A percentile compares a stretch with the other conserved stretches of the same genome.
phyloP scores from a whole-genome alignment of 441 rosid species.

The Viola pubescens region DNA sequence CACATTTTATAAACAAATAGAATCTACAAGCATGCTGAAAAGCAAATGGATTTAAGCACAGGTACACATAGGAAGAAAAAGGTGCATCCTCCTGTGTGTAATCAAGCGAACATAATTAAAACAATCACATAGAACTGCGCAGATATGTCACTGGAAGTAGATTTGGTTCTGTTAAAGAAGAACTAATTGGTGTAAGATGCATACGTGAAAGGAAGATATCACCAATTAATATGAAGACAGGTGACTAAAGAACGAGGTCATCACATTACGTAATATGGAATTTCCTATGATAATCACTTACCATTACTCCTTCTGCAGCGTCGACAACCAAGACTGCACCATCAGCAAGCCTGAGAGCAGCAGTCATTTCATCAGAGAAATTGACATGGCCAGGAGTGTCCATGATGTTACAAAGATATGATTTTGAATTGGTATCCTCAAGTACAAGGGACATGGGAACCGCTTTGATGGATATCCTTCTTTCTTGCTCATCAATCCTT shows the following conservation, averaged over 20 bases:
- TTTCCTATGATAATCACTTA: slow-evolving; percentile 5
- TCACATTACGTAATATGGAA: no score
- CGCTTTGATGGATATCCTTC: slow-evolving; percentile 88
- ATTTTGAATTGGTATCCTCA: slow-evolving; percentile 86
- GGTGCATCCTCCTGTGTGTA: no score
- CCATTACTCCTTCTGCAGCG: slow-evolving; percentile 91
- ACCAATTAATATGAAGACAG: no score
- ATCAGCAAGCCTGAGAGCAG: slow-evolving; percentile 85
- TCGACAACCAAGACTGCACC: slow-evolving; percentile 93
- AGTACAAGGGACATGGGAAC: slow-evolving; percentile 94
- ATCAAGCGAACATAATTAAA: no score
- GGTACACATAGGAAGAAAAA: no score
- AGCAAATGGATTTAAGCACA: no score
- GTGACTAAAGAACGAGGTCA: no score
- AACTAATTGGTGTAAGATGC: no score
- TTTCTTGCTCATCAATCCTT: slow-evolving; percentile 90
- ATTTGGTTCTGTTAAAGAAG: no score
- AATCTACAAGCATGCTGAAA: not conserved
- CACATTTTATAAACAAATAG: slow-evolving; percentile 1
- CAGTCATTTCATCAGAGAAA: slow-evolving; percentile 97
- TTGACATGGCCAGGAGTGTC: slow-evolving; percentile 96
- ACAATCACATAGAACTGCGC: no score
- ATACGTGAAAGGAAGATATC: no score
- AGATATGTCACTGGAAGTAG: no score
- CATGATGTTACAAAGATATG: slow-evolving; percentile 82